phyloP scores from a whole-genome alignment of 441 rosid species.

The Breynia disticha region DNA sequence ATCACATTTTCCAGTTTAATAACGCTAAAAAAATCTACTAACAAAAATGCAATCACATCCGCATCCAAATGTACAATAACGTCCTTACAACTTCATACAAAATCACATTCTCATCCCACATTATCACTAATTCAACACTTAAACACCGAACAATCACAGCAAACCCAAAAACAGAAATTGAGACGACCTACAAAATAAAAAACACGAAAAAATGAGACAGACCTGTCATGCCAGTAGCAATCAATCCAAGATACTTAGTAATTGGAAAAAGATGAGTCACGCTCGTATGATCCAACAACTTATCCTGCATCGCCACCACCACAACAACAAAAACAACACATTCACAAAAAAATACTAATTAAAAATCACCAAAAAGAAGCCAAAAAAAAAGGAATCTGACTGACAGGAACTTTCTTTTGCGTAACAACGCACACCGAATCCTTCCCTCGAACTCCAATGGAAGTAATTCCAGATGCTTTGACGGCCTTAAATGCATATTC shows the following conservation, averaged over 20 bases:
- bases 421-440: constrained; percentile 94
- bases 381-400: constrained; percentile 22
- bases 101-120: too few relatives aligned
- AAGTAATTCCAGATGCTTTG: constrained; percentile 78
- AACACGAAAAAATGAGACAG: constrained; percentile 4
- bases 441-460: constrained; percentile 91
- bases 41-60: too few relatives aligned
- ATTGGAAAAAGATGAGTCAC: constrained; percentile 84
- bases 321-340: too few relatives aligned
- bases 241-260: constrained; percentile 76
- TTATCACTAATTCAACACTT: too few relatives aligned
- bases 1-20: too few relatives aligned
- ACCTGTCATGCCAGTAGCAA: constrained; percentile 97
- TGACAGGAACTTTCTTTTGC: constrained; percentile 95
- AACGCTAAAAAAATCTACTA: too few relatives aligned
- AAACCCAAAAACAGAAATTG: too few relatives aligned
- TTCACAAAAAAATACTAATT: too few relatives aligned
- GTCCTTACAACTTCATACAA: too few relatives aligned
- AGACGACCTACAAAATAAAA: background rate
- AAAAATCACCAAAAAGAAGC: too few relatives aligned
- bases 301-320: constrained; percentile 47
- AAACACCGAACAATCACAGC: too few relatives aligned
- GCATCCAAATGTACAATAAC: too few relatives aligned
- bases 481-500: constrained; percentile 98
- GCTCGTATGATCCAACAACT: constrained; percentile 91